Conservation (phyloP, 345 rosid genomes). For the Mallotus nudiflorus region DNA sequence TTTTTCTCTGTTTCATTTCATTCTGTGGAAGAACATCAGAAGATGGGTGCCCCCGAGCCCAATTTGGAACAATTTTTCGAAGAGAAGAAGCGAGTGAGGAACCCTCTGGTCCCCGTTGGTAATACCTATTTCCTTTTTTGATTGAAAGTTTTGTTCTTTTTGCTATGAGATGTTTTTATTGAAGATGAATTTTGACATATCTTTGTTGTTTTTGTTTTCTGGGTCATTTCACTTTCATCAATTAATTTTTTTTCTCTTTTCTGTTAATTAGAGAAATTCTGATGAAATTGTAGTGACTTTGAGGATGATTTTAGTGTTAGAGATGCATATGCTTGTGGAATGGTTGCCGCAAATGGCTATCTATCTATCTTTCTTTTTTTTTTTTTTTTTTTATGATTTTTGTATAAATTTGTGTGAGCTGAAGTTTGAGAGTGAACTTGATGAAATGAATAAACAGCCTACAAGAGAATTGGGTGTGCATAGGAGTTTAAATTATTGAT, state of each 20-base stretch:
- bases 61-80: conserved; percentile 51
- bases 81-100: conserved; percentile 63
- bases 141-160: not conserved
- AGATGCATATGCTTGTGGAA: too few relatives aligned
- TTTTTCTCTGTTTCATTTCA: too few relatives aligned
- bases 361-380: too few relatives aligned
- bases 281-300: not conserved
- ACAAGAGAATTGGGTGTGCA: not conserved
- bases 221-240: not conserved
- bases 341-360: too few relatives aligned
- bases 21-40: not conserved
- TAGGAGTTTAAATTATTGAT: not conserved
- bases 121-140: conserved; percentile 1
- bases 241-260: not conserved
- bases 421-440: too few relatives aligned
- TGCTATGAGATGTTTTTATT: not conserved
- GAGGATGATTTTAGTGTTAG: too few relatives aligned
- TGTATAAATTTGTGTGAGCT: too few relatives aligned
- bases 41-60: conserved; percentile 50
- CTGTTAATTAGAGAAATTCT: not conserved
- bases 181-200: not conserved
- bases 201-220: not conserved
- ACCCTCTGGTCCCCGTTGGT: conserved; percentile 82
- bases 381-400: too few relatives aligned
- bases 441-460: too few relatives aligned